Percentiles rank a stretch among this genome's conserved stretches.
phyloP scores from a whole-genome alignment of 169 alveolate species.

The Eimeria falciformis region DNA sequence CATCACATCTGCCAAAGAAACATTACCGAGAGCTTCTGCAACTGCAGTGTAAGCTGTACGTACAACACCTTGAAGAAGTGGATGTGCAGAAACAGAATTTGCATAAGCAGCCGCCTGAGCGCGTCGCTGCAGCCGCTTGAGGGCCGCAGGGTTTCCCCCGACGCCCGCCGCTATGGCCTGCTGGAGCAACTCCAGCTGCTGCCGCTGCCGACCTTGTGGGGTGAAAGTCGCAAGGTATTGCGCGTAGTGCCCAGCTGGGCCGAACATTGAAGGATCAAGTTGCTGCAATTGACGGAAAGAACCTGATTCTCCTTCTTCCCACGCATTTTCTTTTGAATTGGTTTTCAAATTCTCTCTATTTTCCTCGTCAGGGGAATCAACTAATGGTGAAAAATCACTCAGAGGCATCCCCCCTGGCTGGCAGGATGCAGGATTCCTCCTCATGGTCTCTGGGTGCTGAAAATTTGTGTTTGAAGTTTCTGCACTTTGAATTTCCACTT shows the following conservation, averaged over 20 bases:
- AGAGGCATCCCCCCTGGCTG: too few species aligned
- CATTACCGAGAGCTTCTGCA: slow-evolving; percentile 16
- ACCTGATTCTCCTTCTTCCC: too few species aligned
- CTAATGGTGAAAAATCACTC: too few species aligned
- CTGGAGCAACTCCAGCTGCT: slow-evolving; percentile 27
- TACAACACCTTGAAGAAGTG: slow-evolving; percentile 6
- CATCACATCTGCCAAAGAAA: slow-evolving; percentile 38
- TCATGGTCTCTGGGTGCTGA: too few species aligned
- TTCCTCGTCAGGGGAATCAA: too few species aligned
- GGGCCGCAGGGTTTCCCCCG: slow-evolving; percentile 2
- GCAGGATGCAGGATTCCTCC: too few species aligned
- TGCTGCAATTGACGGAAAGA: slow-evolving; percentile 10
- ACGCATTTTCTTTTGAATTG: too few species aligned
- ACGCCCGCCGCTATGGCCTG: slow-evolving; percentile 3
- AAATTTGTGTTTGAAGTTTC: too few species aligned
- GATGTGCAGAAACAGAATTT: slow-evolving; percentile 25
- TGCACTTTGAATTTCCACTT: too few species aligned
- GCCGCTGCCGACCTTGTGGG: slow-evolving; percentile 44
- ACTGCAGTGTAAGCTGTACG: slow-evolving; percentile 26
- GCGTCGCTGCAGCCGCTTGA: slow-evolving; percentile 34
- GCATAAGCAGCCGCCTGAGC: slow-evolving; percentile 63
- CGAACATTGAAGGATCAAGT: slow-evolving; percentile 9
- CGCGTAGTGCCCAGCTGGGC: slow-evolving; percentile 48
- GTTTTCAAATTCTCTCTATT: too few species aligned
- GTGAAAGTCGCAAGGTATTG: slow-evolving; percentile 38